phyloP scores from a whole-genome alignment of 768 basidiomycete genomes.

The Chalciporus piperatus region DNA sequence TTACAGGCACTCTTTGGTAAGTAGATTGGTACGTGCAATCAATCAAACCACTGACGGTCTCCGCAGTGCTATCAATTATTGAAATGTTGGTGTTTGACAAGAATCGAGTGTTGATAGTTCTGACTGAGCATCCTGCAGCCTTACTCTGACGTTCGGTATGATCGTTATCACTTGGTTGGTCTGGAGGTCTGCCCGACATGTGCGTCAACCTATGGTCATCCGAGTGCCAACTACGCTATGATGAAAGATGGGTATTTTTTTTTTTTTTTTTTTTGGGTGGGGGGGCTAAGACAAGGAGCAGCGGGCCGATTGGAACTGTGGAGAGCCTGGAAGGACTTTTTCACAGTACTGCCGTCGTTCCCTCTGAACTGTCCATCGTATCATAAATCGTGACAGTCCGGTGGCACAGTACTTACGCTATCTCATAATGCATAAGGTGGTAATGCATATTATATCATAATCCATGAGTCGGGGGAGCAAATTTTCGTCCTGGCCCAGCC shows the following conservation, averaged over 20 bases:
- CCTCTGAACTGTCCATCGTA: too few relatives aligned
- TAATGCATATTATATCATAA: too few relatives aligned
- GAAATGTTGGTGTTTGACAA: slow-evolving; percentile 41
- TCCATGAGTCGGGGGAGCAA: too few relatives aligned
- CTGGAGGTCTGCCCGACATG: slow-evolving; percentile 47
- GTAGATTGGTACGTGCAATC: not conserved
- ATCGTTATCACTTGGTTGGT: slow-evolving; percentile 48
- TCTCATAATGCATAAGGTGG: too few relatives aligned
- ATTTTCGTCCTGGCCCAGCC: too few relatives aligned
- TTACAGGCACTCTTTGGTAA: slow-evolving; percentile 53
- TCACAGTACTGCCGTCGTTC: too few relatives aligned
- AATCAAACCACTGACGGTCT: slow-evolving; percentile 5
- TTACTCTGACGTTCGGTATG: slow-evolving; percentile 48
- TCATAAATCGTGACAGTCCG: too few relatives aligned
- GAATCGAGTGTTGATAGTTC: not conserved
- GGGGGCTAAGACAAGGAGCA: not conserved
- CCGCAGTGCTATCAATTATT: slow-evolving; percentile 47
- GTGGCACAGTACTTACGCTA: too few relatives aligned
- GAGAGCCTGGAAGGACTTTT: too few relatives aligned
- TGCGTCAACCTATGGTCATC: slow-evolving; percentile 29
- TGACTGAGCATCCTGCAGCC: slow-evolving; percentile 29
- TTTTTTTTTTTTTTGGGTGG: too few relatives aligned
- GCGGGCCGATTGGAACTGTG: too few relatives aligned
- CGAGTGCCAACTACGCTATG: slow-evolving; percentile 19
- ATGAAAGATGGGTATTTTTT: not conserved